Evolutionary conservation across 768 basidiomycete genomes (phyloP), one percentile per base, ranked within the genome.

Genomic region (Lentinula guzmanii): DNA sequence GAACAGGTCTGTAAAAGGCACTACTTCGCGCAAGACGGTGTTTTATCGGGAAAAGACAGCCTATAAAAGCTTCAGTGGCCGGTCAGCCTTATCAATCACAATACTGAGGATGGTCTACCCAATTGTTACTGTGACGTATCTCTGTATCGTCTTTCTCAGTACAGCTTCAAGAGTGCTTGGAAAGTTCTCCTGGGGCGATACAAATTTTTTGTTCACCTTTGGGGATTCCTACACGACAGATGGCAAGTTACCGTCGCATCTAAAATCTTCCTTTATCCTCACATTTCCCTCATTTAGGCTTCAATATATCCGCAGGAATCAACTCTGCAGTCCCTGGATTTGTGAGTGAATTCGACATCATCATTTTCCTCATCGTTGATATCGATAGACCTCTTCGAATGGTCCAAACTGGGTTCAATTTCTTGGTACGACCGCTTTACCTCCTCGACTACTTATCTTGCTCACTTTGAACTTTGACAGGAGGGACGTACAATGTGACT

Each of bases 191-290:
- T 60, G 59, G 59, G 59, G 59, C 46, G 51, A 52, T 33, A 52
- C 59, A 15, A 52, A 60, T 18, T 85, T 78, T 66, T 65, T 86
- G 55, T 82, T 87, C 64, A 76, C 80, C 1, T 87, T 87, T 64
- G 86, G 86, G 9, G 86, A 87, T 65, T 86, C 84, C 0, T 87
- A 87, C 69, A 83, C 83, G 1, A 72, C 82, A 4, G 78, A 81
- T 58, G 74, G 76, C 75, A 55, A 52, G 65, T 48, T 35, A 6
- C 16, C 15, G 13, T 42, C n/a, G 0, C n/a, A 60, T 34, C 13
- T 28, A 8, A n/a, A 42, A 28, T 4, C 24, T 10, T 58, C 18
- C 35, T 51, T 46, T 24, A 45, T 33, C 15, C 39, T 43, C 24
- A 42, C 9, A 15, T 50, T 31, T 33, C 13, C 10, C 5, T 21